Base-by-base conservation (phyloP, 2,329 filamentous ascomycete species). In the Geoglossum cookeanum region DNA sequence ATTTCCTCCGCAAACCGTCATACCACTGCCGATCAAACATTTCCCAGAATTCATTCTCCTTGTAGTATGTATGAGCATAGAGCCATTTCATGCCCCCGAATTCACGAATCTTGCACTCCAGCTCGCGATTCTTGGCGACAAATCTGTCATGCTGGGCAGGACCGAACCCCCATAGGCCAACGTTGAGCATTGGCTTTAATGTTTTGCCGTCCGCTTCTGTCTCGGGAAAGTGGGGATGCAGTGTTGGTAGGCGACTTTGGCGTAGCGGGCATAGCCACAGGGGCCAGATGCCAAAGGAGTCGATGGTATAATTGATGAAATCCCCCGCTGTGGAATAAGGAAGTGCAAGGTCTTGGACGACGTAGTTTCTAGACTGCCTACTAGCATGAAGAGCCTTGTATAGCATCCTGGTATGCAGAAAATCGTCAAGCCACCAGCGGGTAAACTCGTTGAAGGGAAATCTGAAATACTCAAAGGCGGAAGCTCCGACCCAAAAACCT, bases 11-110 rank as follows among this genome's bases (percentile, higher is more conserved):
- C 56, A 85, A 67, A 2, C 64, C 66, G 49, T 84, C 77, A 60
- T 86, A 85, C 64, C 77, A 78, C 6, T 69, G 63, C 44, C 73
- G 71, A 64, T 84, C 77, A 60, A 85, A 86, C 57, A 78, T 73
- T 7, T 71, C 66, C 82, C 83, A 85, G 65, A 87, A 87, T 61
- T 86, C 83, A 0, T 78, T 74, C 64, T 83, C 77, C 3, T 74
- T 78, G 65, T 84, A 84, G 67, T 81, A 85, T 0, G 80, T 78
- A 58, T 85, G 81, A 0, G 81, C 81, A 60, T 87, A 87, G 1
- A 87, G 68, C 72, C 80, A 84, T 68, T 85, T 85, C 71, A 79
- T 81, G 5, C 83, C 83, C 2, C 76, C 73, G 5, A 83, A 71
- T 32, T 77, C 74, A 7, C 74, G 72, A 0, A 85, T 72, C 57